Conservation (phyloP, 148 eudicot genomes). For the Fagopyrum tataricum region DNA sequence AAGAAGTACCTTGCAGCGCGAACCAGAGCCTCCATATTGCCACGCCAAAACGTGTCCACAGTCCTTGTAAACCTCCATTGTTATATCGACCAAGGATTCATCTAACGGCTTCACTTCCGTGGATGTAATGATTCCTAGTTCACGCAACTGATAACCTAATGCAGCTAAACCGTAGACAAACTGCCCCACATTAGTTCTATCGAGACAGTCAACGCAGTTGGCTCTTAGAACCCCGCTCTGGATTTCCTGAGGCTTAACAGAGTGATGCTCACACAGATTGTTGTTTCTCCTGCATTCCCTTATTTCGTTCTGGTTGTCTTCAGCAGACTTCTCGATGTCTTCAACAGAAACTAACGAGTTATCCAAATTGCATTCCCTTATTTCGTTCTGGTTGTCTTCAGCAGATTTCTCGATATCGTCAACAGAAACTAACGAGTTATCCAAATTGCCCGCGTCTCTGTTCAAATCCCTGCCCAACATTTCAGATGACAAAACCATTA, state of each 20-base stretch:
- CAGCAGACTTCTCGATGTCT: not conserved
- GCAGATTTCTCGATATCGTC: not conserved
- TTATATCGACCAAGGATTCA: slow-evolving; percentile 49
- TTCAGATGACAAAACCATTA: not conserved
- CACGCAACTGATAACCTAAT: slow-evolving; percentile 75
- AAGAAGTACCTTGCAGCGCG: slow-evolving; percentile 76
- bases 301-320: not conserved
- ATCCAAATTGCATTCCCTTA: not conserved
- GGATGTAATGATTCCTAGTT: slow-evolving; percentile 48
- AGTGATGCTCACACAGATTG: slow-evolving; percentile 8
- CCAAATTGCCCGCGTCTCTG: not conserved
- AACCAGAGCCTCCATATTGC: slow-evolving; percentile 95
- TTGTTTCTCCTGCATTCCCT: not conserved
- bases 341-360: not conserved
- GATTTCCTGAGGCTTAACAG: slow-evolving; percentile 28
- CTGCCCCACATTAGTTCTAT: slow-evolving; percentile 93
- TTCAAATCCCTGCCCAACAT: not conserved
- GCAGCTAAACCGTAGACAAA: slow-evolving; percentile 84
- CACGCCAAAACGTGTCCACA: slow-evolving; percentile 92
- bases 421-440: not conserved
- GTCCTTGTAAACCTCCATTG: slow-evolving; percentile 75
- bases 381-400: too few species aligned
- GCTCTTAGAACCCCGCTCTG: slow-evolving; percentile 87
- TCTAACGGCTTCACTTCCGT: slow-evolving; percentile 36
- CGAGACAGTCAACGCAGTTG: slow-evolving; percentile 94